These are phyloP conservation scores for Microbotryomycetes sp. DNA, from an alignment of 1,284 basidiomycete species.

Conservation along the genomic window DNA sequence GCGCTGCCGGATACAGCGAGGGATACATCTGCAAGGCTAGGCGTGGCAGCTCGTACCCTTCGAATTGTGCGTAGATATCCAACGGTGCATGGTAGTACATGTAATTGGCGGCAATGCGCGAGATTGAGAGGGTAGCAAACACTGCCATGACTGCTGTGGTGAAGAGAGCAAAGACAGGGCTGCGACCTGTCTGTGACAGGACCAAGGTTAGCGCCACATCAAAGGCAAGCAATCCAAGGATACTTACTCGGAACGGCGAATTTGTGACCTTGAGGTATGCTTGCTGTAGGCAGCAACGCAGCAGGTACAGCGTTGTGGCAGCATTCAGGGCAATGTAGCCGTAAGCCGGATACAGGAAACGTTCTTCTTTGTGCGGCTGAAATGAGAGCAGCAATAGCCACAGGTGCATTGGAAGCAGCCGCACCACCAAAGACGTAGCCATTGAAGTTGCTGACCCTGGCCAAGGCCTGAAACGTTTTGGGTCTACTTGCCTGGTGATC, in stretches of 20 bases:
- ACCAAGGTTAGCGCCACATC: neutral
- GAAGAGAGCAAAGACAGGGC: conserved; percentile 64
- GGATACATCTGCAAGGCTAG: conserved; percentile 59
- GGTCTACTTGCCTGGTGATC: conserved; percentile 68
- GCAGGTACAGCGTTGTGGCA: conserved; percentile 70
- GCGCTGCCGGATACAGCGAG: conserved; percentile 15
- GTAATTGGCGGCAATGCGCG: conserved; percentile 71
- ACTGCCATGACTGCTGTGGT: conserved; percentile 62
- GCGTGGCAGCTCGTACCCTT: conserved; percentile 69
- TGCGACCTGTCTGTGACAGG: conserved; percentile 60
- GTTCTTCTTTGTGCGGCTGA: conserved; percentile 94
- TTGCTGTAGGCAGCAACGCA: conserved; percentile 78
- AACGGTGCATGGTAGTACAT: conserved; percentile 88
- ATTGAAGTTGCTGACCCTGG: conserved; percentile 29
- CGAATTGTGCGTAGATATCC: conserved; percentile 62
- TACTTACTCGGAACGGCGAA: conserved; percentile 70
- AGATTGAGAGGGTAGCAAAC: conserved; percentile 62
- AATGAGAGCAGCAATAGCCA: conserved; percentile 72
- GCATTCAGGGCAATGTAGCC: conserved; percentile 90
- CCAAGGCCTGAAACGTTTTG: conserved; percentile 60
- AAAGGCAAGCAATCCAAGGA: too few relatives aligned
- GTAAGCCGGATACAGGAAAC: conserved; percentile 95
- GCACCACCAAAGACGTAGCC: conserved; percentile 54
- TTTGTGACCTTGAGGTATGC: conserved; percentile 63
- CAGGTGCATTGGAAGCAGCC: conserved; percentile 77